A percentile compares a stretch with the other conserved stretches of the same genome.
These are phyloP conservation scores for Ceratobasidium sp. DNA, from an alignment of 1,284 basidiomycete species.

Conservation along the genomic window DNA sequence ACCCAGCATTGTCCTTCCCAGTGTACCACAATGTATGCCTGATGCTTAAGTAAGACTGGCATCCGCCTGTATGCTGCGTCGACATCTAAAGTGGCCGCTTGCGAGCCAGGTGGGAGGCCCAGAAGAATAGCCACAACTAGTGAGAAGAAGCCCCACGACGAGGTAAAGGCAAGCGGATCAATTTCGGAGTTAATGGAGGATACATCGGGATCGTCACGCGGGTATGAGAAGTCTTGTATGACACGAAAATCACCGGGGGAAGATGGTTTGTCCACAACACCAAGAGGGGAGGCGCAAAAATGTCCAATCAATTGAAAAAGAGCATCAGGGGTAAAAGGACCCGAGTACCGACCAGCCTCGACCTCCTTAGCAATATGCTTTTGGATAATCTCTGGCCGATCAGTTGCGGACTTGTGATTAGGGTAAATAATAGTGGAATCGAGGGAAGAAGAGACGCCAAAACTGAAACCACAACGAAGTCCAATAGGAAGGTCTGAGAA, in stretches of 20 bases:
- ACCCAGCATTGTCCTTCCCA: conserved; percentile 51
- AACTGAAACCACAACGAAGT: conserved; percentile 20
- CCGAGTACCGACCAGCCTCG: background rate
- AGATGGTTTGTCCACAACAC: conserved; percentile 51
- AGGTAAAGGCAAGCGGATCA: conserved; percentile 57
- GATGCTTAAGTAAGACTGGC: conserved; percentile 57
- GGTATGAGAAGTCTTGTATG: conserved; percentile 62
- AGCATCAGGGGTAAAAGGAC: background rate
- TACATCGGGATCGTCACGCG: conserved; percentile 30
- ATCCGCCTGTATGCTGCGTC: conserved; percentile 57
- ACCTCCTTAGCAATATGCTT: conserved; percentile 23
- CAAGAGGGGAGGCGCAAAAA: conserved; percentile 26
- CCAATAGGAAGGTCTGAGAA: background rate
- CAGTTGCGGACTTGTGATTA: conserved; percentile 24
- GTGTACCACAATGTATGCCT: conserved; percentile 56
- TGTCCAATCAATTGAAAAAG: background rate
- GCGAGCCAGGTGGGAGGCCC: conserved; percentile 56
- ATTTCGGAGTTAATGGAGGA: conserved; percentile 60
- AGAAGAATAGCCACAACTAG: conserved; percentile 53
- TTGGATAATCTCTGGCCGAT: background rate
- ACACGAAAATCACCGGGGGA: conserved; percentile 54
- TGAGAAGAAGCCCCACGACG: conserved; percentile 59
- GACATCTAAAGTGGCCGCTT: conserved; percentile 58
- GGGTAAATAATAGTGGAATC: conserved; percentile 59
- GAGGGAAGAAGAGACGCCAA: conserved; percentile 60